Conservation (phyloP, 202 grass and related monocot species). For the Bolboschoenoplectus hybrid region DNA sequence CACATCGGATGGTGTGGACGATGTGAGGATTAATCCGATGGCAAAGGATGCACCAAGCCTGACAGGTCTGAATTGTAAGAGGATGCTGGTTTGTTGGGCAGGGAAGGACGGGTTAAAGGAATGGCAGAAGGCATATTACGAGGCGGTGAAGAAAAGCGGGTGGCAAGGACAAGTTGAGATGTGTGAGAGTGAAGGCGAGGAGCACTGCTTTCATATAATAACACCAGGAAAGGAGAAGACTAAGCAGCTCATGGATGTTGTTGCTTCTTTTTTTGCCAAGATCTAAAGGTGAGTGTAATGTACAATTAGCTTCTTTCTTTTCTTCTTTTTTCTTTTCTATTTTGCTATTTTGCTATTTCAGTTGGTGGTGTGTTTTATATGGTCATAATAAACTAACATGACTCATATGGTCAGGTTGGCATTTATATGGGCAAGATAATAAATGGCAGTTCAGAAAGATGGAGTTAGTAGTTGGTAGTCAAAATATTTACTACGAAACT, state of each 20-base stretch:
- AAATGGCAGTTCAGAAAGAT: neutral
- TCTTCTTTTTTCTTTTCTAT: too few species aligned
- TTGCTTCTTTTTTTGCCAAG: constrained; percentile 47
- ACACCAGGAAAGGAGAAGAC: constrained; percentile 47
- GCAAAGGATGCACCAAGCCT: constrained; percentile 46
- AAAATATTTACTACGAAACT: neutral
- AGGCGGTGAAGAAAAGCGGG: constrained; percentile 41
- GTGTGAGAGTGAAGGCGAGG: constrained; percentile 54
- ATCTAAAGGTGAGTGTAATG: constrained; percentile 3
- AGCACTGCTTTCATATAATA: constrained; percentile 51
- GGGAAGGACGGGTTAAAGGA: constrained; percentile 44
- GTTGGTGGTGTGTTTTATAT: neutral
- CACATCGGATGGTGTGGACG: constrained; percentile 42
- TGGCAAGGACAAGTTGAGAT: constrained; percentile 47
- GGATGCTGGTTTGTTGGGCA: constrained; percentile 57
- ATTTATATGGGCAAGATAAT: constrained; percentile 13
- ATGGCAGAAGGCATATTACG: constrained; percentile 50
- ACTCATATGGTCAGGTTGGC: constrained; percentile 25
- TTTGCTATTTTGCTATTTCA: neutral
- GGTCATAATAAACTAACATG: neutral
- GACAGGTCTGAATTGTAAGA: constrained; percentile 47
- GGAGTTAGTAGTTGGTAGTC: constrained; percentile 12
- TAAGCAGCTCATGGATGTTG: constrained; percentile 53
- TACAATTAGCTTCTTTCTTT: neutral
- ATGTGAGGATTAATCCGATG: constrained; percentile 60